Evolutionary conservation across 169 alveolate genomes (phyloP), one percentile per base, ranked within the genome.

Genomic region (Plasmodium relictum): DNA sequence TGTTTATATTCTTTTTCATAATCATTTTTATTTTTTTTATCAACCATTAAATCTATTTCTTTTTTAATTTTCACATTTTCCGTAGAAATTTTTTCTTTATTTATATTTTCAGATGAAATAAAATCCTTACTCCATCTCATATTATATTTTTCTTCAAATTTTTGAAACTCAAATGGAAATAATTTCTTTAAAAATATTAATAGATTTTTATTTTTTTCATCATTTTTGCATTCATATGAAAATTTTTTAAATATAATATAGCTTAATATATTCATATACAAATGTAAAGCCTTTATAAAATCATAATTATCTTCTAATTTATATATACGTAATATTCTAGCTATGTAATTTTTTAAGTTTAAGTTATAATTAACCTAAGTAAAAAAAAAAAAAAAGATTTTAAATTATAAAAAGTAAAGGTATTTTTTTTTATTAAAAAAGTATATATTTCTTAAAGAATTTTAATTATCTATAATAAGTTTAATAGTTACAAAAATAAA

Each of bases 161-260:
- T 80, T 54, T 80, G 83, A 59, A 80, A 80, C 45, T 80, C 90
- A 69, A 80, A 80, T 14, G 90, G 90, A 50, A 80, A 80, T 59
- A 68, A 24, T 6, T 68, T 80, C 61, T 31, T 80, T 71, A 80
- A 45, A 71, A 80, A 80, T 54, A 80, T 39, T 5, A 80, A 62
- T 9, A 80, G 90, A 61, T 80, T 69, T 58, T 80, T 80, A 80
- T 80, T 80, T 80, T 22, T 80, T 12, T 42, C 26, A 6, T 80
- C 85, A 45, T 65, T 80, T 18, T 56, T 80, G 54, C 66, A 80
- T 56, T 65, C 83, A 50, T 52, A 52, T 0, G 90, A 37, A 54
- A 80, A 80, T 69, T 80, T 80, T 69, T 80, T 80, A 69, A 80
- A 80, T 54, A 80, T 80, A 24, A 80, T 74, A 52, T 80, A 72